A percentile compares a stretch with the other conserved stretches of the same genome.
Conservation (phyloP, 768 basidiomycete genomes). For the Strobilomyces echinocephalus region DNA sequence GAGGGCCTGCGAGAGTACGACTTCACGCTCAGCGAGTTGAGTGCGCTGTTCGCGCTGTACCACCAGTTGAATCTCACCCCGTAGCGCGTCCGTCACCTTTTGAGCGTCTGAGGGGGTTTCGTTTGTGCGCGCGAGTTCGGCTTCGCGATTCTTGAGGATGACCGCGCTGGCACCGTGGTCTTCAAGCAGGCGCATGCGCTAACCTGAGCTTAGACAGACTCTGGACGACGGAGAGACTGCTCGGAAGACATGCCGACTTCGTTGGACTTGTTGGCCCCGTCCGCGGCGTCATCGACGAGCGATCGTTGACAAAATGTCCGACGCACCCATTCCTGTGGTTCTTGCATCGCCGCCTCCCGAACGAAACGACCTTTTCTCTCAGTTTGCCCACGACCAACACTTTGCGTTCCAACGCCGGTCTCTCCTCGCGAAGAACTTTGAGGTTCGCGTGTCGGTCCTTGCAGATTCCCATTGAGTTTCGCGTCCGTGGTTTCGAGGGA, state of each 20-base stretch:
- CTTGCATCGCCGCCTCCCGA: conserved; percentile 58
- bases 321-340: conserved; percentile 54
- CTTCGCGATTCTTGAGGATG: too few relatives aligned
- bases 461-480: conserved; percentile 54
- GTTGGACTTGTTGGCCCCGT: conserved; percentile 36
- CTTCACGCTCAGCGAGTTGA: too few relatives aligned
- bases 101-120: too few relatives aligned
- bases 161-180: too few relatives aligned
- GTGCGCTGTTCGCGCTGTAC: too few relatives aligned
- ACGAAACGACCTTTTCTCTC: conserved; percentile 46
- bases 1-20: conserved; percentile 44
- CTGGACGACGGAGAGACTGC: too few relatives aligned
- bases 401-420: conserved; percentile 55
- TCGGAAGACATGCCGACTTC: too few relatives aligned
- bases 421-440: conserved; percentile 73
- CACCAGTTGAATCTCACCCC: too few relatives aligned
- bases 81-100: too few relatives aligned
- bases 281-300: not conserved
- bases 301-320: not conserved
- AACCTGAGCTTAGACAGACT: too few relatives aligned
- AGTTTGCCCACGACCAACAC: conserved; percentile 48
- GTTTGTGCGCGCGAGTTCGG: too few relatives aligned
- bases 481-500: conserved; percentile 57
- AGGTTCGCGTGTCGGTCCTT: conserved; percentile 53
- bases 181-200: too few relatives aligned